A percentile compares a stretch with the other conserved stretches of the same genome.
Conservation (phyloP, 495 filamentous ascomycete species). For the Aspergillus baeticus region DNA sequence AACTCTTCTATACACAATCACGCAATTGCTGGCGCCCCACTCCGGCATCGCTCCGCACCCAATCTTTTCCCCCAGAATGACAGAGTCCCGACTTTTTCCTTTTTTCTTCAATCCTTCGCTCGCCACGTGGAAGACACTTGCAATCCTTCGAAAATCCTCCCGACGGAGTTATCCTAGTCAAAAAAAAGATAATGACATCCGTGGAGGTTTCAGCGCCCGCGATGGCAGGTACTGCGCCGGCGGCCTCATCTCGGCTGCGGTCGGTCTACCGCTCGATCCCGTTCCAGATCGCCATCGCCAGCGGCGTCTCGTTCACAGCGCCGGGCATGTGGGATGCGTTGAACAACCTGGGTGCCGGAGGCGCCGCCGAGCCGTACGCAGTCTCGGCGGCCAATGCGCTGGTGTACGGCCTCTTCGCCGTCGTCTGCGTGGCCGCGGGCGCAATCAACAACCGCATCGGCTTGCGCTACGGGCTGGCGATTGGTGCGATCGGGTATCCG, state of each 20-base stretch:
- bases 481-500: slow-evolving; percentile 50
- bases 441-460: slow-evolving; percentile 52
- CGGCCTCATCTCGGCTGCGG: background rate
- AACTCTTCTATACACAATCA: no score
- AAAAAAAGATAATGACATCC: no score
- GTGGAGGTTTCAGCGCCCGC: no score
- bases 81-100: no score
- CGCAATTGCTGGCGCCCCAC: no score
- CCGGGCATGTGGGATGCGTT: slow-evolving; percentile 38
- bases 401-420: slow-evolving; percentile 31
- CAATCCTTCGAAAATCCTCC: no score
- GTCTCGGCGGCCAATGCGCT: slow-evolving; percentile 34
- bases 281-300: slow-evolving; percentile 34
- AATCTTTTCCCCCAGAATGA: no score
- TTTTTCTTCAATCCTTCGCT: no score
- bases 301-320: slow-evolving; percentile 33
- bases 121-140: no score
- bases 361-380: slow-evolving; percentile 33
- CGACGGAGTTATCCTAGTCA: no score
- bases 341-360: slow-evolving; percentile 35
- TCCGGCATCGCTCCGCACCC: no score
- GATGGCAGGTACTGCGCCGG: background rate
- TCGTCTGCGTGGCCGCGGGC: slow-evolving; percentile 32
- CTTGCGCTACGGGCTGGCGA: slow-evolving; percentile 55
- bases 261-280: slow-evolving; percentile 15